Base-by-base conservation (phyloP, 352 stramenopile genomes). In the Phytopythium ostracodes region DNA sequence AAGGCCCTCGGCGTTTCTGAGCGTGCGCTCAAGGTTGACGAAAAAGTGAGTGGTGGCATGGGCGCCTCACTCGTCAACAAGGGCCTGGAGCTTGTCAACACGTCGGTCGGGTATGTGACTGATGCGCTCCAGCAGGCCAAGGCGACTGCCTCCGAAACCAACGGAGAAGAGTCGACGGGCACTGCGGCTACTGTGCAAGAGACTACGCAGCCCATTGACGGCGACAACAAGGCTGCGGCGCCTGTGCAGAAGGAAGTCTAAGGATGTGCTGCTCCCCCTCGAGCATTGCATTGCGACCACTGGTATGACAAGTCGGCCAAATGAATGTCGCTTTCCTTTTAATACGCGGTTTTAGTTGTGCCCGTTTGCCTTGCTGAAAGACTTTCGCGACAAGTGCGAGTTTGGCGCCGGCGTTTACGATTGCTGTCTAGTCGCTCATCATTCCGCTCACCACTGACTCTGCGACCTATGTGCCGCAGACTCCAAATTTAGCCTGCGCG, bases 11-110 rank as follows among this genome's bases (percentile, higher is more conserved):
- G 79, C 31, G 77, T 93, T 43, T 88, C 79, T 27, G 75, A 86
- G n/a, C 88, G 71, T 8, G 81, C 80, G 24, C 66, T 77, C 43
- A 79, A 80, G 46, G 67, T 93, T 53, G 84, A 93, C 63, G 79
- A 79, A 62, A 89, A 88, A 64, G 77, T 93, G 24, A 91, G 71
- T 51, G 84, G 84, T 27, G 84, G 84, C 12, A 68, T 93, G 6
- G 84, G 76, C 44, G 75, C 75, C 9, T 81, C 72, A n/a, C 69
- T 87, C 20, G 58, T 87, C 31, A 75, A 68, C 38, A 81, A 77
- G 54, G 77, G 75, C 29, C 50, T 80, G 12, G 69, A 64, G 8
- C 58, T 93, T n/a, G 78, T 91, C 52, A 79, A 86, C 63, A 81
- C 65, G 56, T 85, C 76, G 36, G 75, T 93, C 22, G 81, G 86